These are phyloP conservation scores for Volvariella volvacea DNA, from an alignment of 1,284 basidiomycete genomes.

Conservation along the genomic window DNA sequence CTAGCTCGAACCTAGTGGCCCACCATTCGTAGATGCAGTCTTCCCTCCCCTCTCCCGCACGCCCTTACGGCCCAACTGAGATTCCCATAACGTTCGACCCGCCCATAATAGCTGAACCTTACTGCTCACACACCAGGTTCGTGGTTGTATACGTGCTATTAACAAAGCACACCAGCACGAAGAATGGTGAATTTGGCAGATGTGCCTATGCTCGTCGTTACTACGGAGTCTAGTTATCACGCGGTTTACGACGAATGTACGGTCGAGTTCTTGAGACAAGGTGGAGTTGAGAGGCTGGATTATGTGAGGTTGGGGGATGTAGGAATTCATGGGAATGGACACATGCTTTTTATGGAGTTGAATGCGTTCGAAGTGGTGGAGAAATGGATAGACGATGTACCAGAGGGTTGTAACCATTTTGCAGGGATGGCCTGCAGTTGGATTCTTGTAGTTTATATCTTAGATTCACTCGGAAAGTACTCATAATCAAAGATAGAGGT, in stretches of 20 bases:
- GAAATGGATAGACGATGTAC: neutral
- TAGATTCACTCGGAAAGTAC: no score
- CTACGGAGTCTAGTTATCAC: constrained; percentile 42
- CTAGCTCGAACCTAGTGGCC: constrained; percentile 40
- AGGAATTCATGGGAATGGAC: constrained; percentile 41
- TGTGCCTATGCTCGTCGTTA: constrained; percentile 39
- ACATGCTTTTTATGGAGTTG: constrained; percentile 49
- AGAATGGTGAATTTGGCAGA: constrained; percentile 32
- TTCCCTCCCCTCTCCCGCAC: constrained; percentile 30
- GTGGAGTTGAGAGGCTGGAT: constrained; percentile 32
- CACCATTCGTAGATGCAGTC: constrained; percentile 39
- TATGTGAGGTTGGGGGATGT: constrained; percentile 31
- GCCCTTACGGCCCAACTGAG: constrained; percentile 37
- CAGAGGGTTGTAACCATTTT: no score
- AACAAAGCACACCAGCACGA: constrained; percentile 34
- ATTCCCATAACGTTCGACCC: constrained; percentile 37
- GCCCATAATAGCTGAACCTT: constrained; percentile 28
- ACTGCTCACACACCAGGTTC: constrained; percentile 17
- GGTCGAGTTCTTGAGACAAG: constrained; percentile 33
- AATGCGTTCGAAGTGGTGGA: constrained; percentile 25
- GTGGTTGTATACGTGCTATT: constrained; percentile 28
- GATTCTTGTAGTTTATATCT: no score
- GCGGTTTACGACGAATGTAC: constrained; percentile 39
- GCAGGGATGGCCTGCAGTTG: no score
- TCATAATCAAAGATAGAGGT: no score